A percentile compares a stretch with the other conserved stretches of the same genome.
Conservation (phyloP, 1,139 yeast species). For the Torulaspora globosa region DNA sequence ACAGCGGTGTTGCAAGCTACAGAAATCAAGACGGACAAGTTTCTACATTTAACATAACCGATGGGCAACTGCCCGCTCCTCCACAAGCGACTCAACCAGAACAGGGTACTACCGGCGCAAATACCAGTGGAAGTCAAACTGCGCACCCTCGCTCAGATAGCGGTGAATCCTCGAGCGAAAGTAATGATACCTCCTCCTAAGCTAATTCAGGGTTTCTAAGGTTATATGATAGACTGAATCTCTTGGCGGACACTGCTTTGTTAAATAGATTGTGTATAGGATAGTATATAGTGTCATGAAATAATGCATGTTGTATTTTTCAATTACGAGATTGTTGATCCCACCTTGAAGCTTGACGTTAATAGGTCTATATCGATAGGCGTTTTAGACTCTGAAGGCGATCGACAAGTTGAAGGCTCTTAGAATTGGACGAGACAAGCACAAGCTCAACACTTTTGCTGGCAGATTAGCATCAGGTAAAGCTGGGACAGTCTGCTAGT, state of each 20-base stretch:
- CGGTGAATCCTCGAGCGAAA: constrained; percentile 2
- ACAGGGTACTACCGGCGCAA: not conserved
- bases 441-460: too few relatives aligned
- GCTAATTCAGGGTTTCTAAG: not conserved
- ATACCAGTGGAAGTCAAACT: not conserved
- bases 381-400: not conserved
- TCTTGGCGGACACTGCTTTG: not conserved
- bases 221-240: constrained; percentile 1
- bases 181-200: constrained; percentile 1
- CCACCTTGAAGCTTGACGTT: not conserved
- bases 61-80: constrained; percentile 10
- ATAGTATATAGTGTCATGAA: constrained; percentile 2
- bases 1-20: constrained; percentile 29
- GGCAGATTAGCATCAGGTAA: too few relatives aligned
- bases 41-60: constrained; percentile 18
- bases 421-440: not conserved
- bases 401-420: not conserved
- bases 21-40: constrained; percentile 26
- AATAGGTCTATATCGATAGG: not conserved
- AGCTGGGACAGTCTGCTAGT: too few relatives aligned
- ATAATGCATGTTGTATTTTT: constrained; percentile 1
- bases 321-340: not conserved
- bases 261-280: not conserved
- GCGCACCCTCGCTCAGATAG: not conserved
- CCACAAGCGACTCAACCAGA: constrained; percentile 6